Evolutionary conservation across 2,329 filamentous ascomycete species (phyloP).

Genomic region (Alternaria angustiovoidea): DNA sequence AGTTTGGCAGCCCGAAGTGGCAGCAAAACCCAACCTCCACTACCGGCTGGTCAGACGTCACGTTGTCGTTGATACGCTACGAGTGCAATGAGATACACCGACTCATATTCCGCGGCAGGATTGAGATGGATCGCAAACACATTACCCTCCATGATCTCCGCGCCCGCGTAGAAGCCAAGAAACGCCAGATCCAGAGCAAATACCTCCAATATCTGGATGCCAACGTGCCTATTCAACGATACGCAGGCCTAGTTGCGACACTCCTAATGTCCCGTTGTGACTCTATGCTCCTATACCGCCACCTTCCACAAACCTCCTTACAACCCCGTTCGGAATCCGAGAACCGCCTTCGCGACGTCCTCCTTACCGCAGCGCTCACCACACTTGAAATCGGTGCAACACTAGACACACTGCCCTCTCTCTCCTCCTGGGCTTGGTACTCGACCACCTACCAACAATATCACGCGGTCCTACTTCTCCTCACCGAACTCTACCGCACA

Average conservation of each 20-base stretch:
- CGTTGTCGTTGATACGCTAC: slow-evolving; percentile 47
- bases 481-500: slow-evolving; percentile 50
- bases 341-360: slow-evolving; percentile 47
- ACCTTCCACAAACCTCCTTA: slow-evolving; percentile 46
- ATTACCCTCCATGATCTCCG: slow-evolving; percentile 49
- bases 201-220: slow-evolving; percentile 48
- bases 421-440: slow-evolving; percentile 49
- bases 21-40: slow-evolving; percentile 43
- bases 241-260: slow-evolving; percentile 49
- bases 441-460: slow-evolving; percentile 51
- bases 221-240: slow-evolving; percentile 45
- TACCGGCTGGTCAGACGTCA: slow-evolving; percentile 47
- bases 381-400: slow-evolving; percentile 52
- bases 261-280: slow-evolving; percentile 51
- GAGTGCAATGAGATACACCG: slow-evolving; percentile 51
- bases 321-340: slow-evolving; percentile 47
- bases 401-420: slow-evolving; percentile 48
- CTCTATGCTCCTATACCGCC: slow-evolving; percentile 51
- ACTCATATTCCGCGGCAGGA: slow-evolving; percentile 48
- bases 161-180: slow-evolving; percentile 45
- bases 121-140: slow-evolving; percentile 50
- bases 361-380: slow-evolving; percentile 47
- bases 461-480: slow-evolving; percentile 47
- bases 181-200: slow-evolving; percentile 45
- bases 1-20: slow-evolving; percentile 47